Conservation (phyloP, 2,329 filamentous ascomycete species). For the Chrysosporium keratinophilum region DNA sequence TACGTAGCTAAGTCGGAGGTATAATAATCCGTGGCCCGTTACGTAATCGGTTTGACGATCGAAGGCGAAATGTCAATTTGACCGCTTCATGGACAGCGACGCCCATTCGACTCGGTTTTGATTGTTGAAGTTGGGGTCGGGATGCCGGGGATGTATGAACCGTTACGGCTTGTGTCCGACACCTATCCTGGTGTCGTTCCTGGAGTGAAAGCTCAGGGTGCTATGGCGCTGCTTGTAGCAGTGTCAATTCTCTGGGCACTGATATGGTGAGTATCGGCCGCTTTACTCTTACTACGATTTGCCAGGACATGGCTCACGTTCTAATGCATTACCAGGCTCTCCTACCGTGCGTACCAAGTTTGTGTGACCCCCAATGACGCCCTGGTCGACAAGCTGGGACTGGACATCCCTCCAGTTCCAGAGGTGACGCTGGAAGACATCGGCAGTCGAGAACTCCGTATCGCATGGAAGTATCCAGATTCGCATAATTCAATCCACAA, state of each 20-base stretch:
- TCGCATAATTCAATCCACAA: conserved; percentile 61
- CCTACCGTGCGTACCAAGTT: conserved; percentile 77
- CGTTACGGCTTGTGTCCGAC: conserved; percentile 37
- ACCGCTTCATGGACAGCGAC: neutral
- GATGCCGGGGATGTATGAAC: conserved; percentile 38
- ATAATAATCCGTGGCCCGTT: neutral
- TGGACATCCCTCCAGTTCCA: conserved; percentile 85
- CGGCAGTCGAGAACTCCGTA: conserved; percentile 70
- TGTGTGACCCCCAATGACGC: conserved; percentile 84
- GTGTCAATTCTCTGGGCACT: conserved; percentile 41
- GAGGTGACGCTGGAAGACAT: conserved; percentile 86
- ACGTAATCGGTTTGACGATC: neutral
- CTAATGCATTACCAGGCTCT: conserved; percentile 49
- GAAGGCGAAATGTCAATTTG: neutral
- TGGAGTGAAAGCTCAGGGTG: conserved; percentile 39
- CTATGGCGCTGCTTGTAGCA: conserved; percentile 41
- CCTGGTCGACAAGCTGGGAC: conserved; percentile 78
- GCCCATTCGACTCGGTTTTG: neutral
- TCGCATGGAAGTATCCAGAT: conserved; percentile 78
- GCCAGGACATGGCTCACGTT: conserved; percentile 7
- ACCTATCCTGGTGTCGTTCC: conserved; percentile 39
- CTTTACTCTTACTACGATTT: neutral
- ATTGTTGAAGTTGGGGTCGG: conserved; percentile 16
- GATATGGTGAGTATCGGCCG: conserved; percentile 34
- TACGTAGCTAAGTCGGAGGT: neutral